A percentile compares a stretch with the other conserved stretches of the same genome.
Conservation (phyloP, 257 asterid genomes). For the Fraxinus pennsylvanica region DNA sequence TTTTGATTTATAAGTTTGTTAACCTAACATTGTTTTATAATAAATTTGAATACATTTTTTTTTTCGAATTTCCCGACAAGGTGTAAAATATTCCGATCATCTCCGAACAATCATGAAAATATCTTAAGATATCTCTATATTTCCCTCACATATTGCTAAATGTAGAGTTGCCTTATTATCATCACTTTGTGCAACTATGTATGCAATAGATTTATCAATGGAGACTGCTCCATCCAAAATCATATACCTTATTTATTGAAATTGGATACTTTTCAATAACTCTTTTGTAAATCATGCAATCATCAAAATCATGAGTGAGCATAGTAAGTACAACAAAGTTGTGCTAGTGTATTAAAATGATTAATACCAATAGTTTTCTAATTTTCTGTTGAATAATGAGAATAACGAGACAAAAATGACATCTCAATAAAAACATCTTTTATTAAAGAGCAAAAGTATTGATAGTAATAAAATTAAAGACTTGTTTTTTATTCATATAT, state of each 20-base stretch:
- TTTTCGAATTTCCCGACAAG: not conserved
- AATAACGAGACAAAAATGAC: too few relatives aligned
- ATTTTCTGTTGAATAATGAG: too few relatives aligned
- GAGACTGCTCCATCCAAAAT: conserved; percentile 18
- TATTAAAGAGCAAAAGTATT: too few relatives aligned
- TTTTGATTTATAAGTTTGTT: too few relatives aligned
- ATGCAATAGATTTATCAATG: conserved; percentile 20
- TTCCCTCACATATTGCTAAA: not conserved
- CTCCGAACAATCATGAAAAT: not conserved
- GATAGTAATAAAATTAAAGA: too few relatives aligned
- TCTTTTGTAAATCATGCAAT: not conserved
- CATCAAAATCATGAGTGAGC: not conserved
- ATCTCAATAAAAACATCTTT: too few relatives aligned
- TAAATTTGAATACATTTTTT: too few relatives aligned
- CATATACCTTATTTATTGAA: conserved; percentile 3
- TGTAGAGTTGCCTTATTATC: conserved; percentile 16
- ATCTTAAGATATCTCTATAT: not conserved
- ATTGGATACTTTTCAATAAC: not conserved
- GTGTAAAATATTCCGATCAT: not conserved
- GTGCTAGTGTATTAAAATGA: too few relatives aligned
- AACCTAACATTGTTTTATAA: too few relatives aligned
- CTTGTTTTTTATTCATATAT: too few relatives aligned
- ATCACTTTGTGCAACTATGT: not conserved
- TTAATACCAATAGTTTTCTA: too few relatives aligned
- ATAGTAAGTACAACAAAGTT: not conserved